phyloP scores from a whole-genome alignment of 83 land plant species.

The Diphasiastrum complanatum region DNA sequence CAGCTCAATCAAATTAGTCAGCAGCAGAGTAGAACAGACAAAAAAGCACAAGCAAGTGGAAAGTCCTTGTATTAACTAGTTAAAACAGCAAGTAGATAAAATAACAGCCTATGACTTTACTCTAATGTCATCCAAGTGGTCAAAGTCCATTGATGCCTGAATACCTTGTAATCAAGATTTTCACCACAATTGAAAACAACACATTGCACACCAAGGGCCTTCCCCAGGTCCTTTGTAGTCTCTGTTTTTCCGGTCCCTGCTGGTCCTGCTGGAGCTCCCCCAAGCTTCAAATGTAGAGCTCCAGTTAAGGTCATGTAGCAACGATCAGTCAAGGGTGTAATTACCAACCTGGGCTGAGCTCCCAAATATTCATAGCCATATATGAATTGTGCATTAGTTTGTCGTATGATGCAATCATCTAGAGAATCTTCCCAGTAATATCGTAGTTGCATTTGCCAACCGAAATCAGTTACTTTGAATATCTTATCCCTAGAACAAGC shows the following conservation, averaged over 20 bases:
- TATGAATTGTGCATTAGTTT: slow-evolving; percentile 31
- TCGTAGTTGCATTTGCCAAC: slow-evolving; percentile 42
- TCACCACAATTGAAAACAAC: slow-evolving; percentile 42
- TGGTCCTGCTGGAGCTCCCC: slow-evolving; percentile 38
- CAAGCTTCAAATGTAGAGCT: slow-evolving; percentile 31
- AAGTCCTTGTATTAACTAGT: too few relatives aligned
- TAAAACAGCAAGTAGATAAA: too few relatives aligned
- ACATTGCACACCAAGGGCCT: slow-evolving; percentile 37
- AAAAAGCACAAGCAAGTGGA: too few relatives aligned
- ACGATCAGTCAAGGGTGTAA: slow-evolving; percentile 35
- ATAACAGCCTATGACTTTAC: too few relatives aligned
- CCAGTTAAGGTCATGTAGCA: slow-evolving; percentile 39
- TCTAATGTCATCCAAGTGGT: too few relatives aligned
- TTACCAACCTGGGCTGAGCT: slow-evolving; percentile 23
- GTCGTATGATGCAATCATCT: slow-evolving; percentile 25
- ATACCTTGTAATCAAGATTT: slow-evolving; percentile 34
- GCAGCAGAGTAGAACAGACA: too few relatives aligned
- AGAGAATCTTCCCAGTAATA: slow-evolving; percentile 32
- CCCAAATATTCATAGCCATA: slow-evolving; percentile 37
- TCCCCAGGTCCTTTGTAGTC: slow-evolving; percentile 34
- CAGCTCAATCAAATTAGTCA: too few relatives aligned
- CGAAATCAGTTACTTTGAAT: slow-evolving; percentile 30
- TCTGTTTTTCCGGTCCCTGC: slow-evolving; percentile 41
- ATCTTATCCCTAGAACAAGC: slow-evolving; percentile 21
- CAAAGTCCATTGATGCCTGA: too few relatives aligned